Evolutionary conservation across 2,329 filamentous ascomycete genomes (phyloP).

Genomic region (Periconia sp.): DNA sequence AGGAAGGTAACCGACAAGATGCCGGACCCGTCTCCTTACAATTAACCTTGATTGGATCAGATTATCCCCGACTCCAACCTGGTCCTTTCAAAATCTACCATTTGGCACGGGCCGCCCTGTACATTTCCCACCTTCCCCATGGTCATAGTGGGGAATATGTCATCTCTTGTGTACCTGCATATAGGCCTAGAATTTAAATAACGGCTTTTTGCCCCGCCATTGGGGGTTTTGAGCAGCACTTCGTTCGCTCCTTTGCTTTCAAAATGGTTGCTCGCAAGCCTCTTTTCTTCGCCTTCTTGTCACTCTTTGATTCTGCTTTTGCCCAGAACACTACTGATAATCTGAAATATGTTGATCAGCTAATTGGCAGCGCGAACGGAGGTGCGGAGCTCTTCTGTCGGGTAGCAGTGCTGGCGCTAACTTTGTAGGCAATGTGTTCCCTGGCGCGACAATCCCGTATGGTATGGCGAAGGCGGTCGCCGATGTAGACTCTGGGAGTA

Average conservation of each 20-base stretch:
- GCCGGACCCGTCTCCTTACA: no score
- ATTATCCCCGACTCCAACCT: neutral
- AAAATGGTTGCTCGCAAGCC: neutral
- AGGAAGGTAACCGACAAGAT: no score
- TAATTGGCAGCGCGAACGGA: constrained; percentile 51
- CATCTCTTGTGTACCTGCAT: neutral
- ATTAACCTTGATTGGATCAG: constrained; percentile 2
- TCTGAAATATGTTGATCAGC: constrained; percentile 44
- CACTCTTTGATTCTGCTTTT: constrained; percentile 9
- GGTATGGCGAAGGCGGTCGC: constrained; percentile 54
- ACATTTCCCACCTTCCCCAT: constrained; percentile 1
- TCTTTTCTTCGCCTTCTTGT: neutral
- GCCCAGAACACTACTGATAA: constrained; percentile 29
- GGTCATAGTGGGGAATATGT: neutral
- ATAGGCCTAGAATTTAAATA: neutral
- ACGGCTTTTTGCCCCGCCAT: no score
- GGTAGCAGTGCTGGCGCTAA: constrained; percentile 1
- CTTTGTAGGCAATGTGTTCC: constrained; percentile 48
- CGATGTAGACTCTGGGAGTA: constrained; percentile 52
- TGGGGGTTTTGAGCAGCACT: no score
- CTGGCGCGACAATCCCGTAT: constrained; percentile 51
- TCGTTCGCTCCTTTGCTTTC: neutral
- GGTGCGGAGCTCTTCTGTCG: constrained; percentile 18
- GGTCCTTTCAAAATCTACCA: neutral
- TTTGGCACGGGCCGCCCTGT: neutral